phyloP scores from a whole-genome alignment of 768 basidiomycete genomes.

The Kwoniella europaea region DNA sequence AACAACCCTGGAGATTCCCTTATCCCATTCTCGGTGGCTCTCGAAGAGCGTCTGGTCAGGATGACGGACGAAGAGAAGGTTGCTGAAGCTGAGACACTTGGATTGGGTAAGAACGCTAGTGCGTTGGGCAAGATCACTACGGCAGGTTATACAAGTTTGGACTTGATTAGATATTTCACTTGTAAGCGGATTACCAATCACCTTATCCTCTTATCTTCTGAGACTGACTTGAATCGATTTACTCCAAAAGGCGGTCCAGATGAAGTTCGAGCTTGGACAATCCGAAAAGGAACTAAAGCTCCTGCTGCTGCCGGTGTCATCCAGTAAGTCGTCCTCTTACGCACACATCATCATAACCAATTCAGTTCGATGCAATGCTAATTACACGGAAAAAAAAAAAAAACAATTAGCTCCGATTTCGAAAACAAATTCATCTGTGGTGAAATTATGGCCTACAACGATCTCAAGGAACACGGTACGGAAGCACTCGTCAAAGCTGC shows the following conservation, averaged over 20 bases:
- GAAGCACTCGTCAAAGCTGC: slow-evolving; percentile 89
- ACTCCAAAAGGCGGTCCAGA: slow-evolving; percentile 68
- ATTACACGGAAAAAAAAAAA: too few species aligned
- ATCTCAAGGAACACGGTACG: slow-evolving; percentile 87
- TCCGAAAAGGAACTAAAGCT: slow-evolving; percentile 89
- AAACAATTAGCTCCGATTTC: slow-evolving; percentile 86
- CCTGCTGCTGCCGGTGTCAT: slow-evolving; percentile 98
- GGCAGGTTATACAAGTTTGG: slow-evolving; percentile 84
- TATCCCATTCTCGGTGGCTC: slow-evolving; percentile 94
- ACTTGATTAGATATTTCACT: slow-evolving; percentile 69
- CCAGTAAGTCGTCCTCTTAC: slow-evolving; percentile 66
- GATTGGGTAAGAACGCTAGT: slow-evolving; percentile 65
- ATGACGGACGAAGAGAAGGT: slow-evolving; percentile 69
- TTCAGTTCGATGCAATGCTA: not conserved
- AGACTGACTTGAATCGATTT: not conserved
- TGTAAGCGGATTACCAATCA: slow-evolving; percentile 60
- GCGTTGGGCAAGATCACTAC: slow-evolving; percentile 92
- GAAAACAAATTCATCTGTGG: slow-evolving; percentile 98
- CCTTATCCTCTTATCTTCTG: too few species aligned
- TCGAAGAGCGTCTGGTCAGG: slow-evolving; percentile 84
- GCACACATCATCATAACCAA: too few species aligned
- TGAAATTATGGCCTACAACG: slow-evolving; percentile 92
- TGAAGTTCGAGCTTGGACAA: slow-evolving; percentile 98
- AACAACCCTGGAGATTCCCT: slow-evolving; percentile 94
- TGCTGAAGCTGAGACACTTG: slow-evolving; percentile 76